Base-by-base conservation (phyloP, 75 land plant genomes). In the Larix kaempferi region DNA sequence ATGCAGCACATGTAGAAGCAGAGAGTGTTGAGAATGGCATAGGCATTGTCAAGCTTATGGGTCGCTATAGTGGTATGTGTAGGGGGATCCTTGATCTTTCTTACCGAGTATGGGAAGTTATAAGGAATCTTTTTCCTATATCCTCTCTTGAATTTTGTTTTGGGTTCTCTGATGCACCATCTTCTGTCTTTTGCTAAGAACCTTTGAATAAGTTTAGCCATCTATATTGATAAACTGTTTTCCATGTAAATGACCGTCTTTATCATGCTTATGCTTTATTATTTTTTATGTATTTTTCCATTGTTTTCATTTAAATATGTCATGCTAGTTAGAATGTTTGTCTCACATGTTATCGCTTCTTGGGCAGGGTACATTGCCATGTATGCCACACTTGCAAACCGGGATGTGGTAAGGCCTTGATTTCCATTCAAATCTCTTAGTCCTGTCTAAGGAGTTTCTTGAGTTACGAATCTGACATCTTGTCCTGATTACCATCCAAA, bases 1-100 rank as follows among this genome's bases (percentile, higher is more conserved):
- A 92, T 83, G 94, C 99, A 71, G 99, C 99, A n/a, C 99, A 96
- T 86, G 90, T 89, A 13, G 99, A 96, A 79, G 94, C 90, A 80
- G 93, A 92, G 83, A 96, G 99, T 86, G 87, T 82, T n/a, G 85
- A 94, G 27, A 94, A 96, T 89, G 99, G 99, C 21, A 84, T 96
- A 76, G 99, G 99, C 27, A 81, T 94, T 75, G 99, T 96, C 66
- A 96, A 94, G 78, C 87, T 96, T 16, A 94, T 96, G 99, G 98
- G 99, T 59, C 87, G 98, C 74, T 92, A 94, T 65, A 94, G 97
- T 79, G 99, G 99, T 96, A 80, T 56, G 87, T n/a, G 62, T 63
- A 33, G 55, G 55, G 41, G 19, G 19, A 72, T 35, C 59, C 22
- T 52, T 41, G 21, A 69, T 41, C 25, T 62, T 62, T 13, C 15